Conservation (phyloP, 2,329 filamentous ascomycete genomes). For the Grosmannia huntii region DNA sequence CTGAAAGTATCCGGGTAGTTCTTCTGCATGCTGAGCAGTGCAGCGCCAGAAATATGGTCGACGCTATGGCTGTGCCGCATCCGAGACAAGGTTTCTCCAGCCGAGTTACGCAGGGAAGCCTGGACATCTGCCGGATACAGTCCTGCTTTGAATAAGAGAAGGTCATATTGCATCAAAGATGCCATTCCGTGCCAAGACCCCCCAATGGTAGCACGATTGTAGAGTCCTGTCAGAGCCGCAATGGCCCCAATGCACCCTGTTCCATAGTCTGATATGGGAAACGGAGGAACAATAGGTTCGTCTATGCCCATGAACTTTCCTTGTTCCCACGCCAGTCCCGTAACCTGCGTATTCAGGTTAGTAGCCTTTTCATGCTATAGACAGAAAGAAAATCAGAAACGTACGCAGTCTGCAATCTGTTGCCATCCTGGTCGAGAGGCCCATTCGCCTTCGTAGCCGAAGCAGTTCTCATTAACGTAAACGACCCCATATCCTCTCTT, state of each 20-base stretch:
- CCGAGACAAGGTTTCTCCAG: conserved; percentile 38
- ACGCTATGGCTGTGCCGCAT: conserved; percentile 48
- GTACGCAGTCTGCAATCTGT: conserved; percentile 39
- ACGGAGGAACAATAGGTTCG: conserved; percentile 54
- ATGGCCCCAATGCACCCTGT: conserved; percentile 61
- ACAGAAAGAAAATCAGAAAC: background rate
- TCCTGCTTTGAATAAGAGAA: conserved; percentile 49
- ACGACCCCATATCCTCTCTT: conserved; percentile 29
- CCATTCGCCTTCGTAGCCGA: conserved; percentile 42
- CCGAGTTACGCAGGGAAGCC: conserved; percentile 28
- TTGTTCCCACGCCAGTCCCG: conserved; percentile 48
- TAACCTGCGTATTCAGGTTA: conserved; percentile 14
- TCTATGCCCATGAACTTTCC: conserved; percentile 46
- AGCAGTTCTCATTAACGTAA: conserved; percentile 37
- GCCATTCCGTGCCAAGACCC: conserved; percentile 55
- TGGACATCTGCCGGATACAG: conserved; percentile 41
- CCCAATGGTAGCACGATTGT: conserved; percentile 46
- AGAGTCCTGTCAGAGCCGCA: conserved; percentile 51
- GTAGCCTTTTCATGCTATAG: background rate
- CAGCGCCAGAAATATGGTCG: conserved; percentile 49
- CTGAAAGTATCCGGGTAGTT: conserved; percentile 40
- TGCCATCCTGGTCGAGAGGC: conserved; percentile 34
- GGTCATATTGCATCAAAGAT: conserved; percentile 55
- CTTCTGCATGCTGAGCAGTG: conserved; percentile 39
- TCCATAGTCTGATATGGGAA: conserved; percentile 53